A percentile compares a stretch with the other conserved stretches of the same genome.
phyloP scores from a whole-genome alignment of 352 stramenopile genomes.

The Elongisporangium undulatum region DNA sequence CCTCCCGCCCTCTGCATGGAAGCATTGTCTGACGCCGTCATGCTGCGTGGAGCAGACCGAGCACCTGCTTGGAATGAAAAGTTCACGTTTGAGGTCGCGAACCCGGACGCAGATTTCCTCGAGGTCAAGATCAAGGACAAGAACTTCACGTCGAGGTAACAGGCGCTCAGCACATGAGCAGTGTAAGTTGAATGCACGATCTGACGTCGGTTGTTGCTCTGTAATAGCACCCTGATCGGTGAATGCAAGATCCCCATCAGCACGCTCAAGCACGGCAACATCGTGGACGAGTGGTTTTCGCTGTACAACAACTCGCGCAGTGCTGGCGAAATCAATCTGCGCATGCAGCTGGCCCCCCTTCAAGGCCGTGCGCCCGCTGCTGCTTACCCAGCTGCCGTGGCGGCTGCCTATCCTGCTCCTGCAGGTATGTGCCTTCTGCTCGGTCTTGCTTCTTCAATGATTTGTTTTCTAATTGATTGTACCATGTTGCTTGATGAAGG shows the following conservation, averaged over 20 bases:
- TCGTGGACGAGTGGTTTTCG: slow-evolving; percentile 80
- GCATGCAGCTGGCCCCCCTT: slow-evolving; percentile 41
- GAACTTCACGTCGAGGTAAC: slow-evolving; percentile 70
- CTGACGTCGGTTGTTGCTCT: not conserved
- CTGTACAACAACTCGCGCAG: slow-evolving; percentile 59
- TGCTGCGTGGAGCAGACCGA: slow-evolving; percentile 37
- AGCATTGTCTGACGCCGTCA: not conserved
- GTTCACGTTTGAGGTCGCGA: slow-evolving; percentile 72
- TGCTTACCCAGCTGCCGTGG: not conserved
- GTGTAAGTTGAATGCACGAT: not conserved
- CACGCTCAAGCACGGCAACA: slow-evolving; percentile 60
- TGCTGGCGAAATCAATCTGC: slow-evolving; percentile 79
- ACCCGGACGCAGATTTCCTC: slow-evolving; percentile 72
- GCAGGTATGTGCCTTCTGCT: not conserved
- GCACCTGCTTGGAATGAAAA: slow-evolving; percentile 80
- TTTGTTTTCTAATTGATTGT: not conserved
- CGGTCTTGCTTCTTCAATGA: not conserved
- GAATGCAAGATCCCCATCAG: slow-evolving; percentile 63
- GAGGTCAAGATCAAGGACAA: slow-evolving; percentile 81
- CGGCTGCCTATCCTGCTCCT: not conserved
- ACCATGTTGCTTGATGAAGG: not conserved
- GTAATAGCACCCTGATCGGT: slow-evolving; percentile 69
- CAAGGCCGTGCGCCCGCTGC: slow-evolving; percentile 15
- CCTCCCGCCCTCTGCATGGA: not conserved
- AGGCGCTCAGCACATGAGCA: too few species aligned